phyloP scores from a whole-genome alignment of 768 basidiomycete species.

The Lentinula guzmanii region DNA sequence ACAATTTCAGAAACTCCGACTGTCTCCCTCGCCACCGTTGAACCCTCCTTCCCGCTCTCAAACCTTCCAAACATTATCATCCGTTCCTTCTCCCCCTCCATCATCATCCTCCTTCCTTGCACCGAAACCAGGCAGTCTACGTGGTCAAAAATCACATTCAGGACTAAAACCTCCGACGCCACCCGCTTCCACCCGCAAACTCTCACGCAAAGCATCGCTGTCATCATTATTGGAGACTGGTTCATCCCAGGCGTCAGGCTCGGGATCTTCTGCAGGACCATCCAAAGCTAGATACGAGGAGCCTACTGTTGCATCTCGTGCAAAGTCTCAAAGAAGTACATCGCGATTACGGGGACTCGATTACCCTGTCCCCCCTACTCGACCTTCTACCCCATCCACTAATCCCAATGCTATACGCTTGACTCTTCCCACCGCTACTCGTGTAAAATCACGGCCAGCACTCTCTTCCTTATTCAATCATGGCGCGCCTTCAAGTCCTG shows the following conservation, averaged over 20 bases:
- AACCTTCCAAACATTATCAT: constrained; percentile 52
- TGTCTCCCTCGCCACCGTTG: constrained; percentile 66
- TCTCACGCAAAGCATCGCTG: constrained; percentile 73
- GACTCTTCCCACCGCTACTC: constrained; percentile 82
- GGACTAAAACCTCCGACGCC: constrained; percentile 75
- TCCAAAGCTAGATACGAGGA: constrained; percentile 61
- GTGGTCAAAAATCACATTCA: constrained; percentile 80
- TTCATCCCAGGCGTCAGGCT: constrained; percentile 48
- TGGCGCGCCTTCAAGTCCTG: constrained; percentile 26
- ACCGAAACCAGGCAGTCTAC: constrained; percentile 67
- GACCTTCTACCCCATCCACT: constrained; percentile 75
- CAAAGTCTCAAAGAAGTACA: constrained; percentile 61
- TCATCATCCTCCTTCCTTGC: constrained; percentile 54
- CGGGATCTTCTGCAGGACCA: constrained; percentile 33
- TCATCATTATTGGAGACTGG: constrained; percentile 66
- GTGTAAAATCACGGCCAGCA: constrained; percentile 67
- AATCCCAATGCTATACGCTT: constrained; percentile 73
- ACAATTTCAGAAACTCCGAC: constrained; percentile 61
- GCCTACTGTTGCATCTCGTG: constrained; percentile 77
- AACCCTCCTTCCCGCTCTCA: constrained; percentile 52
- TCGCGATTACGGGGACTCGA: constrained; percentile 54
- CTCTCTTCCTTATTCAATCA: constrained; percentile 69
- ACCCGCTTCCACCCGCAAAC: constrained; percentile 53
- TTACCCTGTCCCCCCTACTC: constrained; percentile 66
- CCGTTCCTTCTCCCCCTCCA: constrained; percentile 36